Evolutionary conservation across 495 filamentous ascomycete genomes (phyloP).

Genomic region (Neurospora pannonica): DNA sequence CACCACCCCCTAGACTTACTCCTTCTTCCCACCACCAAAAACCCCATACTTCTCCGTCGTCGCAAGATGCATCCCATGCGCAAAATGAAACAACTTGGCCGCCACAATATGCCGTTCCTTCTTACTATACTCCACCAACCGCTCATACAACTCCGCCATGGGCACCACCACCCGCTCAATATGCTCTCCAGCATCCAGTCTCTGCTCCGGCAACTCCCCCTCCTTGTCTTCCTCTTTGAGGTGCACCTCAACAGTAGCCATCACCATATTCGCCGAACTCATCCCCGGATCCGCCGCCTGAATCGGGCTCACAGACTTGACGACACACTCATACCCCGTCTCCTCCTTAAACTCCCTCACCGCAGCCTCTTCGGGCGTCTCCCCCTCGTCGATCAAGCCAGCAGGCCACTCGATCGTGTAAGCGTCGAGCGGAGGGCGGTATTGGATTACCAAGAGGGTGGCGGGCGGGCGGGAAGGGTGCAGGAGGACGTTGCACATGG

Average conservation of each 20-base stretch:
- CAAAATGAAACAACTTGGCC: slow-evolving; percentile 38
- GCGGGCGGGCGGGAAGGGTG: slow-evolving; percentile 37
- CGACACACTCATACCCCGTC: slow-evolving; percentile 58
- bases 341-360: slow-evolving; percentile 84
- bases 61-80: slow-evolving; percentile 33
- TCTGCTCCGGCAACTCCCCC: slow-evolving; percentile 43
- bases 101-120: slow-evolving; percentile 26
- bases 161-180: slow-evolving; percentile 71
- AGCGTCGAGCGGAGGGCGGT: slow-evolving; percentile 68
- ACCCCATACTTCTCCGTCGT: slow-evolving; percentile 27
- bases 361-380: slow-evolving; percentile 69
- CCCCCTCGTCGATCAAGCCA: slow-evolving; percentile 68
- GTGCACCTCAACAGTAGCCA: slow-evolving; percentile 72
- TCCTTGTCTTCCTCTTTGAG: slow-evolving; percentile 37
- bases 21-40: not conserved
- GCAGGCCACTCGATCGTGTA: slow-evolving; percentile 77
- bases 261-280: slow-evolving; percentile 69
- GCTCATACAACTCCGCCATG: slow-evolving; percentile 44
- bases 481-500: slow-evolving; percentile 44
- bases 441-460: slow-evolving; percentile 49
- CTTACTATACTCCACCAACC: slow-evolving; percentile 36
- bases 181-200: slow-evolving; percentile 76
- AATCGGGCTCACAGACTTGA: slow-evolving; percentile 24
- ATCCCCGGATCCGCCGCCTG: slow-evolving; percentile 51
- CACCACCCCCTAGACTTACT: not conserved